phyloP scores from a whole-genome alignment of 2,329 filamentous ascomycete species.

The Aureobasidium musti region DNA sequence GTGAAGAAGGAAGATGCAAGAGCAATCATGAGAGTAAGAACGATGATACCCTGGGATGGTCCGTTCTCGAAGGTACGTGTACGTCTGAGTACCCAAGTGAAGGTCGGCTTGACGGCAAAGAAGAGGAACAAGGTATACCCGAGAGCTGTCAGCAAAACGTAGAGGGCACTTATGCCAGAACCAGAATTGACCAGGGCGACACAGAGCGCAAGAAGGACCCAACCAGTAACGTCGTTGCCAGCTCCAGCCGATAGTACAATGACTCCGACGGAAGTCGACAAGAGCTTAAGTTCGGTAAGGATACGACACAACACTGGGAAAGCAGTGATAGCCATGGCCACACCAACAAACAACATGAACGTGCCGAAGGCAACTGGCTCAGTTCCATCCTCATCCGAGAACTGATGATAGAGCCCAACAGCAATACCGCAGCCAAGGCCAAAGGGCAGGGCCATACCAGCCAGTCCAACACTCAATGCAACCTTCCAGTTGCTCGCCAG shows the following conservation, averaged over 20 bases:
- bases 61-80: conserved; percentile 82
- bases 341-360: conserved; percentile 80
- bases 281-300: conserved; percentile 82
- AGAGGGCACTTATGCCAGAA: conserved; percentile 78
- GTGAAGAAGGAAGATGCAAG: conserved; percentile 84
- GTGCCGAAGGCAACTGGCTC: conserved; percentile 63
- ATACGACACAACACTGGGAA: conserved; percentile 94
- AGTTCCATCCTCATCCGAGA: conserved; percentile 59
- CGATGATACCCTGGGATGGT: conserved; percentile 80
- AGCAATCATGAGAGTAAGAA: conserved; percentile 76
- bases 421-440: conserved; percentile 78
- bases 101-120: conserved; percentile 69
- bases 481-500: conserved; percentile 78
- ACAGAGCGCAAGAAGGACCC: conserved; percentile 89
- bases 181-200: conserved; percentile 90
- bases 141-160: conserved; percentile 72
- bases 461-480: conserved; percentile 73
- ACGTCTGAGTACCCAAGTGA: conserved; percentile 71
- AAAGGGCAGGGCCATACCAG: conserved; percentile 81
- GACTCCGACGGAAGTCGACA: conserved; percentile 79
- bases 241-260: conserved; percentile 89
- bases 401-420: conserved; percentile 76
- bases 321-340: conserved; percentile 87
- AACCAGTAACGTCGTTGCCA: conserved; percentile 87
- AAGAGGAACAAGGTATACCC: conserved; percentile 77